Base-by-base conservation (phyloP, 345 rosid species). In the Eucalyptus camaldulensis region DNA sequence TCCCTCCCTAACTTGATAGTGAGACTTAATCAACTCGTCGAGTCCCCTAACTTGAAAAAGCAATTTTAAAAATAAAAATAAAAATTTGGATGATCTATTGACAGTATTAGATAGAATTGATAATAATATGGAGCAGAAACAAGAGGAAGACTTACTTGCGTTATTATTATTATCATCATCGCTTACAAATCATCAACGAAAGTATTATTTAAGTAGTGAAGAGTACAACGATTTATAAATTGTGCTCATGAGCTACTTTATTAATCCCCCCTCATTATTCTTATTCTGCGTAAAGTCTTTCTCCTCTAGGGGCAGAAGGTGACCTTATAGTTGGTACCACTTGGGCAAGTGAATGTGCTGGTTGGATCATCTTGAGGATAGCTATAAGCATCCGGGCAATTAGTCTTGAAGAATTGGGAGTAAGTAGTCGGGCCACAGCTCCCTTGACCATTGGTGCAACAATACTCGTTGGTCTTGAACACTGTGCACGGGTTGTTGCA, bases 401-500 rank as follows among this genome's bases (percentile, higher is more conserved):
- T 58, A 1, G 72, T 80, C 88, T 90, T 90, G 86, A 91, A 91
- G 85, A 87, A 92, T 43, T 47, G 62, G 1, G 92, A 91, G 45
- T 5, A 89, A 4, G 19, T 12, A 5, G 91, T 90, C 13, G 92
- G 80, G 16, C 54, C 40, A 56, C 91, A 91, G 62, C 11, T 88
- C 3, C 92, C 92, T 1, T 4, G n/a, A 31, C 22, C 83, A 6
- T 2, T 0, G 83, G 45, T 89, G 88, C 92, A 91, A 21, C 93
- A 91, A 21, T 90, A 87, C 25, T 92, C 49, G 6, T 43, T 67
- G n/a, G 91, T 91, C 86, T 88, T 91, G 60, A 85, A 91, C 13
- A 92, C 93, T 0, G 90, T 88, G 86, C 92, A 92, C 2, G 94
- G 90, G 33, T 90, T 89, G 67, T 92, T 92, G 87, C 94, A 92